Percentiles rank a stretch among this genome's conserved stretches.
Evolutionary conservation across 305 asterid genomes (phyloP).

Genomic region (Euphrasia arctica): DNA sequence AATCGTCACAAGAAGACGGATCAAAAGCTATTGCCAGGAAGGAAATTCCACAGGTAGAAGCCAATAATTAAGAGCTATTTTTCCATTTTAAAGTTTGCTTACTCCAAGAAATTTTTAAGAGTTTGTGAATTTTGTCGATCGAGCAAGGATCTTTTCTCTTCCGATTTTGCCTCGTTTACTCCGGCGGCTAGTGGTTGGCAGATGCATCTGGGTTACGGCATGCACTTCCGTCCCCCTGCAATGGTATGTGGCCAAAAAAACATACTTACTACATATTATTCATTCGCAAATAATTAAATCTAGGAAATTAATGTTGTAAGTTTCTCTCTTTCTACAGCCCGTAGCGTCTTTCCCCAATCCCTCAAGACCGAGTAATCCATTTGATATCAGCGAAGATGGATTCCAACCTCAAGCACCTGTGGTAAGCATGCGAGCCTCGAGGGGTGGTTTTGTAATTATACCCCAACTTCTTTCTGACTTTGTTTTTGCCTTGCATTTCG

Average conservation of each 20-base stretch:
- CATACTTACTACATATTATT: not conserved
- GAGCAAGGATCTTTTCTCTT: constrained; percentile 65
- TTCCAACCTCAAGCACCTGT: constrained; percentile 43
- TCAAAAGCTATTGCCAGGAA: constrained; percentile 42
- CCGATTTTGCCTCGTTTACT: constrained; percentile 39
- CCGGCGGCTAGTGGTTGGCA: constrained; percentile 56
- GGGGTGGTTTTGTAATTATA: not conserved
- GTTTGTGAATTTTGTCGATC: not conserved
- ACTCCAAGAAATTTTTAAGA: not conserved
- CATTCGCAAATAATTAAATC: not conserved
- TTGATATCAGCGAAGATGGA: constrained; percentile 51
- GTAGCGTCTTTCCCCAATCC: constrained; percentile 33
- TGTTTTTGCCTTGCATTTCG: not conserved
- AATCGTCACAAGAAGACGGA: constrained; percentile 37
- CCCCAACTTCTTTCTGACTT: not conserved
- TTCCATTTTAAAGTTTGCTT: not conserved
- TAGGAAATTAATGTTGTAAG: not conserved
- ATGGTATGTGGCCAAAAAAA: constrained; percentile 38
- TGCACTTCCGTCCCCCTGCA: constrained; percentile 48
- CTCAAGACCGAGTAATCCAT: constrained; percentile 62
- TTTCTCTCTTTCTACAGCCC: constrained; percentile 34
- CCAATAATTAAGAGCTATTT: not conserved
- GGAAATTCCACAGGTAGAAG: constrained; percentile 76
- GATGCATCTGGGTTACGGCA: constrained; percentile 45
- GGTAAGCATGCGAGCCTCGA: constrained; percentile 27